A percentile compares a stretch with the other conserved stretches of the same genome.
Conservation (phyloP, 2,329 filamentous ascomycete genomes). For the Cladosporium phlei region DNA sequence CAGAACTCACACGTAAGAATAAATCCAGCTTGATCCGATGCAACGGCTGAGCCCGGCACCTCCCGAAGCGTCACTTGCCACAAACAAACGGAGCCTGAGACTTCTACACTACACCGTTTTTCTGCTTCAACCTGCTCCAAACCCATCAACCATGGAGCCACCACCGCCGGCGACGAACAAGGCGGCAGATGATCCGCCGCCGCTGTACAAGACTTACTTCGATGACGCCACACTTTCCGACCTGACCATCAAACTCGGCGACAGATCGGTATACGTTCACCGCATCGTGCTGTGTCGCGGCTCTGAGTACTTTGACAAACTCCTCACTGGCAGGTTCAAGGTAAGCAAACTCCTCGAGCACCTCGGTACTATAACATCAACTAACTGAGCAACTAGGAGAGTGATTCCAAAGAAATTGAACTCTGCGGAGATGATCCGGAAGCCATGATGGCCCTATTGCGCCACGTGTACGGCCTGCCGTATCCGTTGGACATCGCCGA, state of each 20-base stretch:
- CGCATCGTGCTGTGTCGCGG: neutral
- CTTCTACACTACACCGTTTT: too few relatives aligned
- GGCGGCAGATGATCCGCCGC: too few relatives aligned
- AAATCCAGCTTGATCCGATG: too few relatives aligned
- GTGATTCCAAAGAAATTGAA: neutral
- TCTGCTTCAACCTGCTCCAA: too few relatives aligned
- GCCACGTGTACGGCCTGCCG: constrained; percentile 48
- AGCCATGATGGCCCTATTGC: neutral
- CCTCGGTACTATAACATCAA: too few relatives aligned
- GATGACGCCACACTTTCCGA: constrained; percentile 4
- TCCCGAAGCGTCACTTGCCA: too few relatives aligned
- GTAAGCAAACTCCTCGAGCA: too few relatives aligned
- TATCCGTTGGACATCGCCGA: neutral
- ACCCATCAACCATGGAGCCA: too few relatives aligned
- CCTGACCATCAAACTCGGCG: neutral
- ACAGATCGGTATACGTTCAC: neutral
- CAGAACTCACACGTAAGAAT: too few relatives aligned
- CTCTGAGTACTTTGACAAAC: constrained; percentile 5
- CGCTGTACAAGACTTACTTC: constrained; percentile 1
- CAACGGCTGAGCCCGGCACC: too few relatives aligned
- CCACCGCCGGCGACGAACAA: too few relatives aligned
- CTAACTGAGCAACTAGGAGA: neutral
- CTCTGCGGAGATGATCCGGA: neutral
- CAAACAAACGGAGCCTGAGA: too few relatives aligned
- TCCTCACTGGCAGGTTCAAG: neutral